Percentiles rank a stretch among this genome's conserved stretches.
Conservation (phyloP, 345 rosid species). For the Rhodamnia argentea region DNA sequence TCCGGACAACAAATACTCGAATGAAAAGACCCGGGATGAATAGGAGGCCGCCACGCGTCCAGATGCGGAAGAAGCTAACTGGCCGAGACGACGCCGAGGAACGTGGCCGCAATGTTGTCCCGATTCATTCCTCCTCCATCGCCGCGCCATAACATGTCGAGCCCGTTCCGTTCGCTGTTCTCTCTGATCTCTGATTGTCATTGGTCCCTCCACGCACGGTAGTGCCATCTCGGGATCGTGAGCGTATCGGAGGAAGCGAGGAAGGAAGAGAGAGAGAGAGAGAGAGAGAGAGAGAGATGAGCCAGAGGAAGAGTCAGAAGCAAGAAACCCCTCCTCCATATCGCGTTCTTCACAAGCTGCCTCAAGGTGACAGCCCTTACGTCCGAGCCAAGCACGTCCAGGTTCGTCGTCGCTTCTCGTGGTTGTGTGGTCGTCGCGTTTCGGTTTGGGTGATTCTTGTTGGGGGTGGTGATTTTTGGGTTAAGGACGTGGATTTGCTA, state of each 20-base stretch:
- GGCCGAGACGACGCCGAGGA: background rate
- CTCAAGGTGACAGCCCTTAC: constrained; percentile 85
- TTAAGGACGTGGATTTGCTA: background rate
- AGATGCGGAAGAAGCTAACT: background rate
- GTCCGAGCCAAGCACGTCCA: constrained; percentile 85
- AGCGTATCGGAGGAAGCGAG: background rate
- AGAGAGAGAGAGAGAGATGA: background rate
- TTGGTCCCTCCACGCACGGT: background rate
- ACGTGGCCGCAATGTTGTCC: constrained; percentile 3
- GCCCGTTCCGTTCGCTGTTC: background rate
- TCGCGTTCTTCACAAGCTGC: constrained; percentile 62
- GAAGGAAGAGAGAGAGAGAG: background rate
- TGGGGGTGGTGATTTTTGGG: background rate
- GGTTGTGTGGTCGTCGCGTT: background rate
- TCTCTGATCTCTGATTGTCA: background rate
- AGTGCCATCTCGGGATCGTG: background rate
- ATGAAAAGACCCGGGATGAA: background rate
- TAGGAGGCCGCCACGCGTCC: background rate
- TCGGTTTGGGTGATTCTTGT: background rate
- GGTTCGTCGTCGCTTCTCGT: constrained; percentile 16
- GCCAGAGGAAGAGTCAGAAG: constrained; percentile 22
- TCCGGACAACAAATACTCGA: too few relatives aligned
- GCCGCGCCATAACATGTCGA: background rate
- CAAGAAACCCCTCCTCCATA: constrained; percentile 17
- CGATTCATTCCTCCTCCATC: constrained; percentile 12